Evolutionary conservation across 352 stramenopile genomes (phyloP), one percentile per base, ranked within the genome.

Genomic region (Globisporangium iwayamae): DNA sequence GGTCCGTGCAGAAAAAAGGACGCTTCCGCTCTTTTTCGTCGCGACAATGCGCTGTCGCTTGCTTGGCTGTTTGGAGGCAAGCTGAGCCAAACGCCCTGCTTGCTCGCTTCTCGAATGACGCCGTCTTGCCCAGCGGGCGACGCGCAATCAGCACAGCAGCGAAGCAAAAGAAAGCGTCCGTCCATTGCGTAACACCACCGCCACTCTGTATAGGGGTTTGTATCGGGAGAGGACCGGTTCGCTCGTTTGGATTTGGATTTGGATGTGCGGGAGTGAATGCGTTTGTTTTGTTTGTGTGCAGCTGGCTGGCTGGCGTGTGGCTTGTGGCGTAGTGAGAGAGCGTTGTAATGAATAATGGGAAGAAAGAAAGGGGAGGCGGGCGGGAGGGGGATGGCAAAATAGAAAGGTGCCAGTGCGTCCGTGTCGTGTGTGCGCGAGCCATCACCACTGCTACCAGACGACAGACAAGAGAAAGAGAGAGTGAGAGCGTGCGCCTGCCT

Each of bases 381-480:
- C 22, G 30, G 20, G n/a, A 53, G 28, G 50, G 34, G 34, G 48
- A 55, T 25, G 28, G 14, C 50, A 56, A 56, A 56, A 43, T 56
- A 56, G 51, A 56, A 56, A 56, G 51, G 51, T 18, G 36, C 51
- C 48, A 55, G 48, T 55, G 22, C 32, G 50, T 56, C 50, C 16
- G 39, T 46, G 43, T 20, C 18, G 43, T 11, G 16, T 22, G 43
- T 20, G 43, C 43, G 43, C 43, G 51, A 39, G 28, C 51, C 51
- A 56, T 56, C 51, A 56, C 28, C 14, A 46, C 14, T 28, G 51
- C 38, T 46, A 46, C 39, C 16, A 48, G 43, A 22, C 43, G 30
- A 39, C 28, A 41, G 34, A 32, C 54, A 50, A 22, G 54, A 48
- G 56, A 52, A 30, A 52, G 38, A 62, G 41, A 11, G 30, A 34